Conservation (phyloP, 345 rosid species). For the Corymbia maculata region DNA sequence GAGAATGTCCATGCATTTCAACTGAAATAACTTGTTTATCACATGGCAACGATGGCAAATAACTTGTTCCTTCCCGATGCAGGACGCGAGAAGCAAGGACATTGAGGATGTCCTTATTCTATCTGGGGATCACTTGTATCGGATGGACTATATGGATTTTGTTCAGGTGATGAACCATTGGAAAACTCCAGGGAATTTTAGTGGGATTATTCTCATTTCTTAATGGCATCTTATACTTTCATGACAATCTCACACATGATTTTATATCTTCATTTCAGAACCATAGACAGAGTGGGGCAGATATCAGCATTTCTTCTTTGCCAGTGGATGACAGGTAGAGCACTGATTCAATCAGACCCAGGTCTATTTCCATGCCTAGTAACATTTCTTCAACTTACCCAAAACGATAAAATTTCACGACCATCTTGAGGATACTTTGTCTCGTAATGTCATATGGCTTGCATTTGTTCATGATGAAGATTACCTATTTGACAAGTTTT, state of each 20-base stretch:
- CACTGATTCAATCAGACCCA: not conserved
- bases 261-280: constrained; percentile 35
- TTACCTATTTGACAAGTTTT: not conserved
- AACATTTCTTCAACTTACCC: not conserved
- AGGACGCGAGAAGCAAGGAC: constrained; percentile 71
- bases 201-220: not conserved
- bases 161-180: constrained; percentile 45
- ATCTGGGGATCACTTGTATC: constrained; percentile 88
- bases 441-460: not conserved
- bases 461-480: not conserved
- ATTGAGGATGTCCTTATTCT: constrained; percentile 90
- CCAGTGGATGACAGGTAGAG: constrained; percentile 78
- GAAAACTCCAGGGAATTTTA: not conserved
- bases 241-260: not conserved
- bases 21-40: not conserved
- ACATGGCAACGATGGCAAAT: not conserved
- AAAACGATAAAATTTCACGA: not conserved
- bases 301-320: constrained; percentile 73
- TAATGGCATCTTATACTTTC: not conserved
- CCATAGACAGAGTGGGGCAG: constrained; percentile 90
- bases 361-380: not conserved
- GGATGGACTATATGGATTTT: constrained; percentile 97
- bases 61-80: not conserved
- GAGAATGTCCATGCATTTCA: not conserved
- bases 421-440: not conserved